These are phyloP conservation scores for Globisporangium perplexum DNA, from an alignment of 352 stramenopile species.

Conservation along the genomic window DNA sequence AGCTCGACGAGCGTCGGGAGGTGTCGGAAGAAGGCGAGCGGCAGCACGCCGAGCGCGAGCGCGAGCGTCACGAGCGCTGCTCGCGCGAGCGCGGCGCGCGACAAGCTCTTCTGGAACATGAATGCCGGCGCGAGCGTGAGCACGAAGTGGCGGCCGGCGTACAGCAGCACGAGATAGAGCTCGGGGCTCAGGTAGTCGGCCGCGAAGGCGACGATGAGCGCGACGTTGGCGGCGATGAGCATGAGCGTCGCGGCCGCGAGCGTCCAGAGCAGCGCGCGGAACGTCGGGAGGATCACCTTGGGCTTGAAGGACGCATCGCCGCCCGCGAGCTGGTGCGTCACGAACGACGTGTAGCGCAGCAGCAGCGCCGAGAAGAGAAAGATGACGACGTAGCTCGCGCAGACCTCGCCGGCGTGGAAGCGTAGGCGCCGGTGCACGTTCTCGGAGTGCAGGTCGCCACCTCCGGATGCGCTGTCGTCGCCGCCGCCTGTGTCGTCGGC, in stretches of 20 bases:
- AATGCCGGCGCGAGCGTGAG: conserved; percentile 51
- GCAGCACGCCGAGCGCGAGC: conserved; percentile 30
- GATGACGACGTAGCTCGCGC: conserved; percentile 54
- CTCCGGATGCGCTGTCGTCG: neutral
- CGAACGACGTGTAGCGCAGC: conserved; percentile 39
- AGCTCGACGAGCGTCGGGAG: conserved; percentile 2
- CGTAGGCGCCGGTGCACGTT: conserved; percentile 3
- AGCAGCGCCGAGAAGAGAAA: conserved; percentile 37
- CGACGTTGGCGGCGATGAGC: conserved; percentile 30
- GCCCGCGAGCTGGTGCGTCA: conserved; percentile 25
- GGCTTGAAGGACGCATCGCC: conserved; percentile 36
- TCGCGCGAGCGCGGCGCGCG: conserved; percentile 23
- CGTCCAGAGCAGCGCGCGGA: conserved; percentile 50
- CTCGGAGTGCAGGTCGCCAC: neutral
- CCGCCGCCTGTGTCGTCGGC: neutral
- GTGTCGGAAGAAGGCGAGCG: conserved; percentile 4
- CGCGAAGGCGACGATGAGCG: conserved; percentile 36
- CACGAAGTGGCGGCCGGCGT: conserved; percentile 50
- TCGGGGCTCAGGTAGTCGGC: conserved; percentile 14
- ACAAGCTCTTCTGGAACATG: conserved; percentile 57
- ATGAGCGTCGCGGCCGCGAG: conserved; percentile 22
- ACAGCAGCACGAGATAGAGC: conserved; percentile 24
- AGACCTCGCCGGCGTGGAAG: conserved; percentile 45
- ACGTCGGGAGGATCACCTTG: conserved; percentile 56
- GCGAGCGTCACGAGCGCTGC: conserved; percentile 14